Base-by-base conservation (phyloP, 2,329 filamentous ascomycete species). In the Metarhizium anisopliae region DNA sequence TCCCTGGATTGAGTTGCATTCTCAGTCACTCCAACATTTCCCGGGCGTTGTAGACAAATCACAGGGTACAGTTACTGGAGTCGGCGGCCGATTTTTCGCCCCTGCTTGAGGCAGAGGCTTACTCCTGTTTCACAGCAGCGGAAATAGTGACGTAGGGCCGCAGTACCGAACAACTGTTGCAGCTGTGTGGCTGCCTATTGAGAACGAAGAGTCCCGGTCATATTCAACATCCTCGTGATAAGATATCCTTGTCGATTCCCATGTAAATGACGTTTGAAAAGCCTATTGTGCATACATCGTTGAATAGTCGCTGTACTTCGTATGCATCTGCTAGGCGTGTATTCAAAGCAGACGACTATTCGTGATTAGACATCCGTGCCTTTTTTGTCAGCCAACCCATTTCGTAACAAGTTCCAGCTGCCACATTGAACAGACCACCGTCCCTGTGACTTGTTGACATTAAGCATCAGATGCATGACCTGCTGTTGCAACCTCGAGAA, bases 401-500 rank as follows among this genome's bases (percentile, higher is more conserved):
- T 35, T 35, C 32, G 32, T 35, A 35, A 8, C 38, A 40, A 5
- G 38, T n/a, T 20, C 13, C 43, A 47, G 25, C 25, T 32, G 36
- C 38, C 29, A 50, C 52, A 50, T 40, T 42, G 25, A 54, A 14
- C 38, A 50, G 14, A 47, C 25, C 36, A 50, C 47, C 18, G 42
- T 29, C 36, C 52, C n/a, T 30, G 14, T 54, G 56, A 54, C 54
- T 35, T 2, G 25, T 20, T 42, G 14, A 45, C 25, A n/a, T 53
- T 42, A 49, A 63, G 52, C 60, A 50, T 57, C 49, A 29, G 60
- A 56, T 36, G 61, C 56, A 55, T 97, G 94, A 0, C 94, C 94
- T 50, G 89, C 89, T 43, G 84, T 94, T 3, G 94, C 92, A 60
- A 95, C 85, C 49, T 77, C 73, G 52, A 96, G 68, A 61, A 97